These are phyloP conservation scores for Metroxylon sagu DNA, from an alignment of 176 grass and related monocot genomes.

Conservation along the genomic window DNA sequence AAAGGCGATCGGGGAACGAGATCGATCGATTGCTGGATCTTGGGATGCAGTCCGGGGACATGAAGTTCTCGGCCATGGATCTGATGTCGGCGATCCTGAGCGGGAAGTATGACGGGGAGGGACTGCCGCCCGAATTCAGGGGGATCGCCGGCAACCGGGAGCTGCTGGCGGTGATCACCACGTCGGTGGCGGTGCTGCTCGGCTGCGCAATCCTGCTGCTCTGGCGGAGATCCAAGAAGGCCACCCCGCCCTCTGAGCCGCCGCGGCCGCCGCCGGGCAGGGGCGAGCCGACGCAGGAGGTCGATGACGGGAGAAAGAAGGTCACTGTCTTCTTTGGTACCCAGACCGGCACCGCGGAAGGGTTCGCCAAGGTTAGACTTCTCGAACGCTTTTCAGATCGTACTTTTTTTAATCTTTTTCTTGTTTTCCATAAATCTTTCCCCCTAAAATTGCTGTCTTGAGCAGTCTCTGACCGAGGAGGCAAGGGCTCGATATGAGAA, in stretches of 20 bases:
- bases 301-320: slow-evolving; percentile 57
- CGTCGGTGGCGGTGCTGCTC: slow-evolving; percentile 37
- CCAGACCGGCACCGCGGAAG: slow-evolving; percentile 91
- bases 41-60: too few relatives aligned
- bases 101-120: too few relatives aligned
- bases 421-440: slow-evolving; percentile 14
- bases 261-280: slow-evolving; percentile 27
- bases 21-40: too few relatives aligned
- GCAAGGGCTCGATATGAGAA: slow-evolving; percentile 78
- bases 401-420: neutral
- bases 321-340: slow-evolving; percentile 92
- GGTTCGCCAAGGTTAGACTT: slow-evolving; percentile 64
- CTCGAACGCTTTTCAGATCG: neutral
- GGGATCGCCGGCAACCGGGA: slow-evolving; percentile 9
- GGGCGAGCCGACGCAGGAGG: slow-evolving; percentile 36
- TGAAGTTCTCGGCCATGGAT: too few relatives aligned
- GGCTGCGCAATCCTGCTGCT: slow-evolving; percentile 53
- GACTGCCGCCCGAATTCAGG: slow-evolving; percentile 19
- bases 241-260: neutral
- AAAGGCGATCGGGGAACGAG: too few relatives aligned
- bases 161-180: slow-evolving; percentile 37
- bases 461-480: slow-evolving; percentile 63
- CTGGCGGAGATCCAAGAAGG: slow-evolving; percentile 44
- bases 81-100: too few relatives aligned
- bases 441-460: neutral